Base-by-base conservation (phyloP, 2,329 filamentous ascomycete genomes). In the Apiospora kogelbergensis region DNA sequence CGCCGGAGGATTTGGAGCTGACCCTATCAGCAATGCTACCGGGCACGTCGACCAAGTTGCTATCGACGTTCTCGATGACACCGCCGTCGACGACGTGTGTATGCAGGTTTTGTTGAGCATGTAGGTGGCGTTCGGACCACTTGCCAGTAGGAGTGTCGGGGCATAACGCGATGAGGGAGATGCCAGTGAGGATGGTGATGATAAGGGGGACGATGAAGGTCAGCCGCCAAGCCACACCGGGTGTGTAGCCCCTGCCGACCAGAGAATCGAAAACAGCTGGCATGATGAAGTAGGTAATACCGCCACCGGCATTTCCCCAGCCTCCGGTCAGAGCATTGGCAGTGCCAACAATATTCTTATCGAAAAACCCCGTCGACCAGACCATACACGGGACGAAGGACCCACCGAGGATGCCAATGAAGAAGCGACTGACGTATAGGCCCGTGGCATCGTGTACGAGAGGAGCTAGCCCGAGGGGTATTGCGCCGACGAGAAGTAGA, bases 251-350 rank as follows among this genome's bases (percentile, higher is more conserved):
- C 65, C 85, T 84, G 0, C 85, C 75, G 26, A 92, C 87, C 26
- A 97, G 84, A 0, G 92, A 93, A 79, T 97, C 91, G 80, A 91
- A 96, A 69, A 97, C 90, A 6, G 93, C 93, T 1, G 95, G 94
- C 94, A 97, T 97, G 74, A 95, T 88, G 79, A 97, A 97, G 82
- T 97, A 97, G 1, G 94, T 97, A 73, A 97, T 92, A 68, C 95
- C 95, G 72, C 94, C 95, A 69, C 95, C 94, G 33, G 93, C 88
- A 74, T 97, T 97, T 66, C 94, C 95, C 83, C 93, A 91, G 17
- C 95, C 95, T 53, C 90, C 95, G 1, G 94, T 91, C 22, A 97
- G 81, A 2, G 93, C 92, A 77, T 97, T 98, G 71, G 94, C 93
- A 6, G 93, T 95, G 64, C 95, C 95, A 22, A 97, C 92, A 33